Base-by-base conservation (phyloP, 345 rosid species). In the Dovyalis caffra region DNA sequence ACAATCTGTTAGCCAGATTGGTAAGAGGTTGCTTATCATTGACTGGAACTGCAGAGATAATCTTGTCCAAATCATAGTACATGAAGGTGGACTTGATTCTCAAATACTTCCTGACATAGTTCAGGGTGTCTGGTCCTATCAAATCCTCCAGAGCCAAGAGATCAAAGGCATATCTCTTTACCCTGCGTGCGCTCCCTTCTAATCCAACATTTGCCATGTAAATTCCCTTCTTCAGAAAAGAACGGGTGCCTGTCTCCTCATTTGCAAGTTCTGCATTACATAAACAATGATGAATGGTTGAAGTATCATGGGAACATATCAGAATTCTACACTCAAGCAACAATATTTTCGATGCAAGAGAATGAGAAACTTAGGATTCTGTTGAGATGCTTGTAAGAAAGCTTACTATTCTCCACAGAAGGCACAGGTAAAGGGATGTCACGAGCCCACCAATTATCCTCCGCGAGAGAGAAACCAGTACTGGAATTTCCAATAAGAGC, bases 141-240 rank as follows among this genome's bases (percentile, higher is more conserved):
- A 95, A 80, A 83, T 90, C 97, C 64, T 79, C 97, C 95, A 91
- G 80, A 12, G 99, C 99, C 32, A 90, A 69, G 15, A 90, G 88
- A 88, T 92, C 97, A 74, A 92, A 91, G 20, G 95, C 90, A 60
- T 86, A 83, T 76, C 87, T 92, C 82, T 80, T 90, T 26, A 94
- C 71, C 88, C 97, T 88, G 47, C 85, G 86, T 68, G 66, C 85
- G 69, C 95, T 86, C 6, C 88, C 89, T 81, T 86, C 72, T 2
- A 84, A 74, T 68, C 90, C 92, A 12, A 91, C 86, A 70, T 95
- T 77, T 7, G 94, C 91, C 35, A 92, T 73, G 53, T 86, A 92
- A 6, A 92, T 68, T 40, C 92, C 95, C 34, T 79, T 88, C 86
- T 84, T 90, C 43, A 91, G 73, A 68, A 91, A 95, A 1, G 97